These are phyloP conservation scores for Pinus albicaulis DNA, from an alignment of 75 land plant genomes.

Conservation along the genomic window DNA sequence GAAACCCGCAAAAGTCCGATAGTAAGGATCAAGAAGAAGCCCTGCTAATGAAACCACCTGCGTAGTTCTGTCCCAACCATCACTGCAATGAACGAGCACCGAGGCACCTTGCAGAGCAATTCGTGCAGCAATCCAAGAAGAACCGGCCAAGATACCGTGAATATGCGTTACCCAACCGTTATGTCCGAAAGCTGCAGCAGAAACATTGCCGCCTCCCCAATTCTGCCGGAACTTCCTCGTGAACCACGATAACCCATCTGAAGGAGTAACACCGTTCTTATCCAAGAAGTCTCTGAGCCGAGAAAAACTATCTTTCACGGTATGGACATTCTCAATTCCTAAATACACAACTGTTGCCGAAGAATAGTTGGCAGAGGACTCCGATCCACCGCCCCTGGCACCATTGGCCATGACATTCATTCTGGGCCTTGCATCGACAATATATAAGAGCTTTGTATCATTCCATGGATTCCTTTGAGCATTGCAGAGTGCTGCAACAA, in stretches of 20 bases:
- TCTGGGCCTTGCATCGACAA: too few species aligned
- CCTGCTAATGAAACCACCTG: conserved; percentile 85
- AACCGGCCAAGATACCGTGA: conserved; percentile 82
- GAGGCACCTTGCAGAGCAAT: conserved; percentile 81
- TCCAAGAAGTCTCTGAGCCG: too few species aligned
- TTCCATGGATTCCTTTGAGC: background rate
- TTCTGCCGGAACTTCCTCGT: conserved; percentile 89
- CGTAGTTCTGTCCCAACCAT: conserved; percentile 99
- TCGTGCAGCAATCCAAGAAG: conserved; percentile 98
- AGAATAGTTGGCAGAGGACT: too few species aligned
- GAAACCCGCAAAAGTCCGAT: conserved; percentile 88
- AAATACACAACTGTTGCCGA: too few species aligned
- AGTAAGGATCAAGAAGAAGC: conserved; percentile 94
- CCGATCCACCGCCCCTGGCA: conserved; percentile 14
- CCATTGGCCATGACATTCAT: too few species aligned
- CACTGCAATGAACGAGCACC: conserved; percentile 99
- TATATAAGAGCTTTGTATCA: too few species aligned
- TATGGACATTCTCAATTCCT: too few species aligned
- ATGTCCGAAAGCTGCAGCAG: conserved; percentile 89
- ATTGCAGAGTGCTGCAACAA: background rate
- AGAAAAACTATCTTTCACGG: too few species aligned
- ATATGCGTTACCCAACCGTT: conserved; percentile 96
- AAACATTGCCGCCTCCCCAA: conserved; percentile 94
- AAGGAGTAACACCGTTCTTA: conserved; percentile 68
- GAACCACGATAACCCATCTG: conserved; percentile 93